phyloP scores from a whole-genome alignment of 805 yeast species.

The Lachancea sp. region DNA sequence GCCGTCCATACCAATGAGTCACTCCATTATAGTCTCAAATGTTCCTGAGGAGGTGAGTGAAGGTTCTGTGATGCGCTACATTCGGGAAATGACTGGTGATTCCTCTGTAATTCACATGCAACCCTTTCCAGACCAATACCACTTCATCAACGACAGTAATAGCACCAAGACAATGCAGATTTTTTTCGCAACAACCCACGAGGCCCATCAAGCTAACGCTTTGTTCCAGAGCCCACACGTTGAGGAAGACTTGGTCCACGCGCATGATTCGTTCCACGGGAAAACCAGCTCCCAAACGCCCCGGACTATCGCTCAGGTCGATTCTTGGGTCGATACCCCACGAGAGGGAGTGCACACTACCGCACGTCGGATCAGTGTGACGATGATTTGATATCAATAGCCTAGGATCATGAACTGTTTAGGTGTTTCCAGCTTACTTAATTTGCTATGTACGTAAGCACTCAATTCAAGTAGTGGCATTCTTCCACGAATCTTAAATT shows the following conservation, averaged over 20 bases:
- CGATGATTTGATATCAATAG: conserved; percentile 3
- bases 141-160: conserved; percentile 16
- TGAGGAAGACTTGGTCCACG: conserved; percentile 3
- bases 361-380: not conserved
- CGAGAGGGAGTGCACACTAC: not conserved
- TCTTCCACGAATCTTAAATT: not conserved
- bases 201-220: conserved; percentile 11
- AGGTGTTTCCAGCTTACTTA: too few species aligned
- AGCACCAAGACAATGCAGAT: conserved; percentile 17
- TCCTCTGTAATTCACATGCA: conserved; percentile 15
- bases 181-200: conserved; percentile 11
- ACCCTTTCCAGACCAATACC: conserved; percentile 22
- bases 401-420: too few species aligned
- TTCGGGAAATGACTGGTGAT: conserved; percentile 9
- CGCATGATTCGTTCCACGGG: conserved; percentile 5
- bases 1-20: conserved; percentile 8
- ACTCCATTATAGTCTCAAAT: conserved; percentile 47
- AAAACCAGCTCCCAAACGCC: not conserved
- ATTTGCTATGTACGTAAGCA: not conserved
- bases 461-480: not conserved
- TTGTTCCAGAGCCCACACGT: conserved; percentile 13
- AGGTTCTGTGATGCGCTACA: conserved; percentile 14
- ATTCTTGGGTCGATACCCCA: conserved; percentile 1
- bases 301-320: not conserved
- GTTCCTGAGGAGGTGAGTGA: conserved; percentile 45